Conservation (phyloP, 768 basidiomycete species). For the Hypsizygus marmoreus region DNA sequence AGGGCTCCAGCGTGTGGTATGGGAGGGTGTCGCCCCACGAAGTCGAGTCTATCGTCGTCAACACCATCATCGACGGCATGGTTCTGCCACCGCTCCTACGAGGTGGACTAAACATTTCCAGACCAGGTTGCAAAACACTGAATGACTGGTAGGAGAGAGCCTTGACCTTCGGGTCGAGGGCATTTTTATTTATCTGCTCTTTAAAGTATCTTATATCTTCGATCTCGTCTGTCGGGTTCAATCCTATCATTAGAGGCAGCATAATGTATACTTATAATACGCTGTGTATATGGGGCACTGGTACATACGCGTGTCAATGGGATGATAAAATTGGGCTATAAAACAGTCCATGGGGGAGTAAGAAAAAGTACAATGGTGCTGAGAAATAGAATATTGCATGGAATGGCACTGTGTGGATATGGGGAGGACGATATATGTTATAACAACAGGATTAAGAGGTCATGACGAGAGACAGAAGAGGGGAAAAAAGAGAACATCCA, state of each 20-base stretch:
- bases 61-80: conserved; percentile 84
- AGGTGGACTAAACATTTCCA: conserved; percentile 78
- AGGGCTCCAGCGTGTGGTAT: conserved; percentile 89
- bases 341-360: conserved; percentile 13
- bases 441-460: conserved; percentile 16
- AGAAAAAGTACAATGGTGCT: conserved; percentile 10
- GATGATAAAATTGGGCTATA: conserved; percentile 5
- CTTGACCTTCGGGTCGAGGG: not conserved
- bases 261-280: conserved; percentile 18
- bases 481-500: conserved; percentile 2
- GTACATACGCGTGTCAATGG: conserved; percentile 21
- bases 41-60: conserved; percentile 80
- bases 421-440: too few relatives aligned
- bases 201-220: too few relatives aligned
- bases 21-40: conserved; percentile 92
- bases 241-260: conserved; percentile 17
- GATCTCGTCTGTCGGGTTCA: not conserved
- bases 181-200: conserved; percentile 7
- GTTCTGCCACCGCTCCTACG: conserved; percentile 85
- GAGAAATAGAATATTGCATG: conserved; percentile 2
- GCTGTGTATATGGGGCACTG: conserved; percentile 15
- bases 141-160: conserved; percentile 84
- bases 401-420: conserved; percentile 10
- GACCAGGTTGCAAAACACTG: conserved; percentile 66
- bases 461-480: conserved; percentile 4